These are phyloP conservation scores for Lactarius akahatsu DNA, from an alignment of 768 basidiomycete genomes.

Conservation along the genomic window DNA sequence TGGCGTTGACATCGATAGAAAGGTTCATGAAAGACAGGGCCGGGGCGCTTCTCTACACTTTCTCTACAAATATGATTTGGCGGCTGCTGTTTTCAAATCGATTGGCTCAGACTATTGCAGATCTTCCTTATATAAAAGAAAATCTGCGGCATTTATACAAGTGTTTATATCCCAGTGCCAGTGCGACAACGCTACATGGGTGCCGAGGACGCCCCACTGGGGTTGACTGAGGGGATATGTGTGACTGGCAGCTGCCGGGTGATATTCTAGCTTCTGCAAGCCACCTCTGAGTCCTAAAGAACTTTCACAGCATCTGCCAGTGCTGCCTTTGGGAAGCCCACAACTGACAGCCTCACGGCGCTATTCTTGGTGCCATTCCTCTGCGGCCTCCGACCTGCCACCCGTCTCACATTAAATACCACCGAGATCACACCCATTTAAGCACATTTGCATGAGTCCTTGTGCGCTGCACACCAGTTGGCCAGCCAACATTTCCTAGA, in stretches of 20 bases:
- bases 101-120: background rate
- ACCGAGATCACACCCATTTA: background rate
- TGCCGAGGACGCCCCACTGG: too few species aligned
- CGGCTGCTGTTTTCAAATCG: background rate
- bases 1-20: background rate
- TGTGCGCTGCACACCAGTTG: background rate
- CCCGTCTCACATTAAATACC: background rate
- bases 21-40: background rate
- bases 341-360: background rate
- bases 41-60: too few species aligned
- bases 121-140: too few species aligned
- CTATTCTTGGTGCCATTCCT: too few species aligned
- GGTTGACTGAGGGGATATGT: constrained; percentile 3
- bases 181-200: too few species aligned
- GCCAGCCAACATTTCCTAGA: background rate
- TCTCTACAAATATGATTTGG: background rate
- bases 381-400: too few species aligned
- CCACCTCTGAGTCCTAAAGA: background rate
- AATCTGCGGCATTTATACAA: too few species aligned
- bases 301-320: background rate
- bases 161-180: too few species aligned
- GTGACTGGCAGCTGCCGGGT: background rate
- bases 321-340: background rate
- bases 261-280: background rate
- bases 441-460: background rate